Base-by-base conservation (phyloP, 176 grass and related monocot species). In the Metroxylon sagu region DNA sequence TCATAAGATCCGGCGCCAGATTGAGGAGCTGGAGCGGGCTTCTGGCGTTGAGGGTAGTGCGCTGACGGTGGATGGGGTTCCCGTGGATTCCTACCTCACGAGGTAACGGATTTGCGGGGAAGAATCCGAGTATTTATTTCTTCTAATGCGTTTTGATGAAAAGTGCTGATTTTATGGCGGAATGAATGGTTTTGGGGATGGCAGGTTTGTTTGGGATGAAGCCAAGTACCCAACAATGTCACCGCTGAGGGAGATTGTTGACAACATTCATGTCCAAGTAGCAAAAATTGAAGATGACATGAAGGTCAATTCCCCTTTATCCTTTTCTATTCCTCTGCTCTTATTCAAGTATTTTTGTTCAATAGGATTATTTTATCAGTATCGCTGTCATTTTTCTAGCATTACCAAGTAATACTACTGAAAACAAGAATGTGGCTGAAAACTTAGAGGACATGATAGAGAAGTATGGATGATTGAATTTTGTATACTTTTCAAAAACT, bases 251-350 rank as follows among this genome's bases (percentile, higher is more conserved):
- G 87, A 98, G 71, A 85, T 68, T 25, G 67, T 85, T 1, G 72
- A 66, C 49, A 92, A 29, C 81, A 98, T 98, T 56, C 93, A 98
- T 73, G 60, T 71, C 0, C 93, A 83, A 73, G 93, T 98, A 52
- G 81, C 87, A 50, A 98, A 89, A 80, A 98, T 92, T 19, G 93
- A 98, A 72, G 93, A 98, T 43, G 93, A 98, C 72, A 81, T 98
- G 87, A 98, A 98, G 87, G 93, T 97, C 29, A 61, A 16, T 43
- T 26, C 14, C 50, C 8, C 12, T 14, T 43, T 3, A 10, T 30
- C 30, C 25, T 18, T 48, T 49, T 28, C 17, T 8, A 66, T 16
- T 63, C 39, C 57, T 62, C 52, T 63, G 15, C 16, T 52, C 19
- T 26, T 35, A 51, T 18, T 65, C 52, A 15, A 30, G 15, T 43